phyloP scores from a whole-genome alignment of 805 yeast species.

The Torulaspora microellipsoides region DNA sequence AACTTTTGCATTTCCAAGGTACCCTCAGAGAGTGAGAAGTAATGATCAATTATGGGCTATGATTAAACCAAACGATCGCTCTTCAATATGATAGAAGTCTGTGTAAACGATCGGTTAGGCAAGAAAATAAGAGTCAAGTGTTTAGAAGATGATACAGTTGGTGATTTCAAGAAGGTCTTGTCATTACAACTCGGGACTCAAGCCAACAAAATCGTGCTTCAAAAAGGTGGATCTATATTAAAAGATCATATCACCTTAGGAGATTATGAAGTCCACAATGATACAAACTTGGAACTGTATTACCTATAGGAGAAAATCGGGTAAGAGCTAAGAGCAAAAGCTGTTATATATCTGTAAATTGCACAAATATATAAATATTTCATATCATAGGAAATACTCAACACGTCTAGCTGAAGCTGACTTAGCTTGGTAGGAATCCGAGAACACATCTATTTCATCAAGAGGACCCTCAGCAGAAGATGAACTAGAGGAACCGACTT shows the following conservation, averaged over 20 bases:
- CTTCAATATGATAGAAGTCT: constrained; percentile 58
- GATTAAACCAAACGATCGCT: neutral
- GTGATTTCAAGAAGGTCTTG: constrained; percentile 82
- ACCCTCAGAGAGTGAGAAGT: neutral
- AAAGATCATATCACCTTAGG: constrained; percentile 88
- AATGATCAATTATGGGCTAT: neutral
- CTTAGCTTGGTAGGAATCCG: constrained; percentile 34
- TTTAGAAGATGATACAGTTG: constrained; percentile 75
- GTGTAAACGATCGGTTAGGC: constrained; percentile 76
- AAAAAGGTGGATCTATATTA: constrained; percentile 77
- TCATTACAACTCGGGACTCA: constrained; percentile 79
- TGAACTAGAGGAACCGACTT: constrained; percentile 9
- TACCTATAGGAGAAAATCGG: constrained; percentile 41
- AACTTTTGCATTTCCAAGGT: neutral
- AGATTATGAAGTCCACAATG: constrained; percentile 93
- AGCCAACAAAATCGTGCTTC: constrained; percentile 56
- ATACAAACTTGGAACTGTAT: constrained; percentile 80
- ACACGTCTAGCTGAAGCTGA: constrained; percentile 33
- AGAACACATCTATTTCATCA: constrained; percentile 25
- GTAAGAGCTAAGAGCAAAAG: constrained; percentile 28
- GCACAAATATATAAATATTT: neutral
- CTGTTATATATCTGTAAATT: constrained; percentile 27
- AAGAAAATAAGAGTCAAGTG: constrained; percentile 87
- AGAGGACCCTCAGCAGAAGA: constrained; percentile 9
- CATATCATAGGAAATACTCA: constrained; percentile 30